These are phyloP conservation scores for Penicillium nordicum DNA, from an alignment of 2,329 filamentous ascomycete genomes.

Conservation along the genomic window DNA sequence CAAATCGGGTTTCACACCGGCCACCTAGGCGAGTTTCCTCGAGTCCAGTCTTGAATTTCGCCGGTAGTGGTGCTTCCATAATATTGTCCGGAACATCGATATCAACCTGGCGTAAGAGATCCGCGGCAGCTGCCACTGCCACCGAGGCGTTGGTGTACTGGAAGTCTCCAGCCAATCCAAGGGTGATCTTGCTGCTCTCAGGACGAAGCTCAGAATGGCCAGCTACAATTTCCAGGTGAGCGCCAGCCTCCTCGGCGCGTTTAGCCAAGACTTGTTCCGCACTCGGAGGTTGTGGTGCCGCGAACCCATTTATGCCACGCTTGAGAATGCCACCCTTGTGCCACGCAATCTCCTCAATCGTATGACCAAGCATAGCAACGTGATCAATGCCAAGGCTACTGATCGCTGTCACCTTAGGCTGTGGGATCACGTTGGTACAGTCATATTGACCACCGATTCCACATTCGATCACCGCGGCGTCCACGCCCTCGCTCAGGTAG, in stretches of 20 bases:
- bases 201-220: slow-evolving; percentile 45
- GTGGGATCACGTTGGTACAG: slow-evolving; percentile 77
- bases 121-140: slow-evolving; percentile 50
- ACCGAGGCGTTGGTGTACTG: slow-evolving; percentile 62
- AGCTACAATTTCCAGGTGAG: slow-evolving; percentile 48
- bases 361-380: slow-evolving; percentile 72
- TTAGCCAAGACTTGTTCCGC: slow-evolving; percentile 57
- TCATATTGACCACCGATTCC: slow-evolving; percentile 94
- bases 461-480: slow-evolving; percentile 81
- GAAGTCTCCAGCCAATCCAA: slow-evolving; percentile 61
- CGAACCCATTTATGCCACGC: slow-evolving; percentile 59
- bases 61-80: slow-evolving; percentile 50
- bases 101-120: slow-evolving; percentile 39
- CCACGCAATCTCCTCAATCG: slow-evolving; percentile 81
- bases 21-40: slow-evolving; percentile 67
- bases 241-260: slow-evolving; percentile 51
- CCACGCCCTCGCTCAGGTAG: slow-evolving; percentile 72
- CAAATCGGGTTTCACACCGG: slow-evolving; percentile 67
- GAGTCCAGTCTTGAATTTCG: slow-evolving; percentile 63
- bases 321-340: slow-evolving; percentile 91
- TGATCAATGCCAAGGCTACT: slow-evolving; percentile 85
- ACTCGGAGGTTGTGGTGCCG: slow-evolving; percentile 54
- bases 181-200: slow-evolving; percentile 45
- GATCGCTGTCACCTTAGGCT: slow-evolving; percentile 68
- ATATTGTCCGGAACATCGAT: slow-evolving; percentile 38